phyloP scores from a whole-genome alignment of 2,329 filamentous ascomycete genomes.

The Phyllosticta ampelicida region DNA sequence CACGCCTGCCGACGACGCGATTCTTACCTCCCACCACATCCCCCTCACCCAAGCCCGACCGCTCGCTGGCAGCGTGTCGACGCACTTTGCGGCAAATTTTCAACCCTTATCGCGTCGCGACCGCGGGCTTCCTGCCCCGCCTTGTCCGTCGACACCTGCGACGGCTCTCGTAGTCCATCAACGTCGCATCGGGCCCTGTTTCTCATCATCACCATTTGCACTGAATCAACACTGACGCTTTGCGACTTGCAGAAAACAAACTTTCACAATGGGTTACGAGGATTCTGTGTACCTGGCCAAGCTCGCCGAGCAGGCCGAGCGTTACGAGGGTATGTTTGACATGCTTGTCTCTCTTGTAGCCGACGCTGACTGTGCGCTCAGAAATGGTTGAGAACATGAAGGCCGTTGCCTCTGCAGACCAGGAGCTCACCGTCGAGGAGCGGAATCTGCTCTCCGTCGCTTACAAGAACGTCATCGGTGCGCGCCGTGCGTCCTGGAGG shows the following conservation, averaged over 20 bases:
- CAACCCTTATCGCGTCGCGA: conserved; percentile 4
- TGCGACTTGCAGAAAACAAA: conserved; percentile 4
- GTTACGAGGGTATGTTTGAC: conserved; percentile 72
- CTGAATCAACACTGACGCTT: not conserved
- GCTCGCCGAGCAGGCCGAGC: conserved; percentile 99
- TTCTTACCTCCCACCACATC: conserved; percentile 1
- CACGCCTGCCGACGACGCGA: conserved; percentile 4
- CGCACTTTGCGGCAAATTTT: conserved; percentile 15
- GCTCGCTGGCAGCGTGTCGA: conserved; percentile 14
- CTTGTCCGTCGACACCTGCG: conserved; percentile 7
- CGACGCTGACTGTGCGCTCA: conserved; percentile 31
- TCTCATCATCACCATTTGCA: not conserved
- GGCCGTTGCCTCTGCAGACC: conserved; percentile 44
- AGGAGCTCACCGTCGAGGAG: conserved; percentile 56
- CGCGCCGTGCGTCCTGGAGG: conserved; percentile 94
- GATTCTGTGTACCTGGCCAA: conserved; percentile 69
- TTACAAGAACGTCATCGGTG: conserved; percentile 98
- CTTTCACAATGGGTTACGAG: conserved; percentile 11
- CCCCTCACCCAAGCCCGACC: conserved; percentile 11
- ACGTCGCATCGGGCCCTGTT: not conserved
- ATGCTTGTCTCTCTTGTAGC: conserved; percentile 11
- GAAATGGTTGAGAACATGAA: conserved; percentile 99
- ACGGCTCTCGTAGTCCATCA: conserved; percentile 3
- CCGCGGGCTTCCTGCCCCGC: conserved; percentile 7
- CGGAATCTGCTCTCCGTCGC: conserved; percentile 91